phyloP scores from a whole-genome alignment of 805 yeast species.

The Candida michaelii region DNA sequence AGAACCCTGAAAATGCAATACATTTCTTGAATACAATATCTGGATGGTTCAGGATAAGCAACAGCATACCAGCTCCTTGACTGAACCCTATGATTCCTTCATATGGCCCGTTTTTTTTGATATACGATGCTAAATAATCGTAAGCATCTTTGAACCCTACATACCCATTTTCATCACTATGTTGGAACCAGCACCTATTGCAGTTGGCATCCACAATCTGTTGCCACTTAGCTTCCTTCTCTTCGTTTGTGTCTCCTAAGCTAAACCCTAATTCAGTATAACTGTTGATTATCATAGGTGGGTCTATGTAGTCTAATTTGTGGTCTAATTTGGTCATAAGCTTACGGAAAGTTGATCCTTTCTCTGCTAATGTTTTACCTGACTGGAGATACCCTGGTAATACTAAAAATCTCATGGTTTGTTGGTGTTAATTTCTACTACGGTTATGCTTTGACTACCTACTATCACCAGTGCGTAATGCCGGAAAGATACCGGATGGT shows the following conservation, averaged over 20 bases:
- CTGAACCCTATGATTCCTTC: constrained; percentile 44
- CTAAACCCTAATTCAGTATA: constrained; percentile 31
- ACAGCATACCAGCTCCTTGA: constrained; percentile 44
- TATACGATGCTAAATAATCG: constrained; percentile 24
- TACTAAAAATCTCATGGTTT: constrained; percentile 7
- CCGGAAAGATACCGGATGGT: not conserved
- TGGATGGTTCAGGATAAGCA: constrained; percentile 22
- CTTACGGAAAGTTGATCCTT: constrained; percentile 32
- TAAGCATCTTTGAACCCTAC: constrained; percentile 30
- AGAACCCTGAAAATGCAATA: constrained; percentile 33
- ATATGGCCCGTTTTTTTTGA: constrained; percentile 39
- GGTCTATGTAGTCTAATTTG: constrained; percentile 35
- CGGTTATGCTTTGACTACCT: too few species aligned
- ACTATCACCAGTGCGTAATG: not conserved
- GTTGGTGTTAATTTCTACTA: too few species aligned
- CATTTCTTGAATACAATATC: constrained; percentile 28
- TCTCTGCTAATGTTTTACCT: constrained; percentile 32
- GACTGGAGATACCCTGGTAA: constrained; percentile 42
- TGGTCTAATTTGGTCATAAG: constrained; percentile 25
- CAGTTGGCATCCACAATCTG: constrained; percentile 24
- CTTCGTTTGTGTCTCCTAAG: constrained; percentile 25
- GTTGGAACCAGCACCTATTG: constrained; percentile 42
- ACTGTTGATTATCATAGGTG: constrained; percentile 25
- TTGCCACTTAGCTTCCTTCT: constrained; percentile 30
- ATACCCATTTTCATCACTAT: constrained; percentile 20